phyloP scores from a whole-genome alignment of 495 filamentous ascomycete species.

The Chaetomium tenue region DNA sequence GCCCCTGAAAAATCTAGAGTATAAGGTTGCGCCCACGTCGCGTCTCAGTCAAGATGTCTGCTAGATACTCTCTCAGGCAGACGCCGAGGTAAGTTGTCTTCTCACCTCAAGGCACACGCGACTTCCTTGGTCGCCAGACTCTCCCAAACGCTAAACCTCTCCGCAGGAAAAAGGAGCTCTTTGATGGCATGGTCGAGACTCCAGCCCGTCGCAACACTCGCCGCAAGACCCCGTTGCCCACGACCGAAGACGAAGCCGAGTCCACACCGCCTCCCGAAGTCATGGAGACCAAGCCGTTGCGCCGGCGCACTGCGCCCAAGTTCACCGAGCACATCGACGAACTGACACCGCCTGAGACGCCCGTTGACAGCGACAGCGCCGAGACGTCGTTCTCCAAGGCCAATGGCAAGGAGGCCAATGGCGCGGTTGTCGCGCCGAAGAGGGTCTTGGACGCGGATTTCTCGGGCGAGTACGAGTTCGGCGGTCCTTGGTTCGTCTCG shows the following conservation, averaged over 20 bases:
- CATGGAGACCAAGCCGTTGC: constrained; percentile 30
- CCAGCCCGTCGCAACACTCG: constrained; percentile 41
- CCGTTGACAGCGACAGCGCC: constrained; percentile 33
- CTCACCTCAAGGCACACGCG: not conserved
- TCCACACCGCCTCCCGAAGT: constrained; percentile 44
- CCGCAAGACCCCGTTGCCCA: constrained; percentile 42
- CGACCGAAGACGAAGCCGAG: constrained; percentile 42
- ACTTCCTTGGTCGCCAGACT: not conserved
- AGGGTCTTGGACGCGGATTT: constrained; percentile 60
- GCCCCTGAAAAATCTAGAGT: constrained; percentile 5
- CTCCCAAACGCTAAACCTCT: not conserved
- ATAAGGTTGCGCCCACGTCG: constrained; percentile 26
- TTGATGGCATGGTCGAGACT: constrained; percentile 53
- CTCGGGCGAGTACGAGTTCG: constrained; percentile 83
- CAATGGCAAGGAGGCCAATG: constrained; percentile 54
- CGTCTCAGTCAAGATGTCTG: constrained; percentile 31
- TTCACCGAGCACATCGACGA: constrained; percentile 49
- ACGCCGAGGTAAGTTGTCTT: constrained; percentile 49
- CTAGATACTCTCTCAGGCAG: constrained; percentile 48
- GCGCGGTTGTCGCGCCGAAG: constrained; percentile 66
- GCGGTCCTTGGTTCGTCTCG: constrained; percentile 71
- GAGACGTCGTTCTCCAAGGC: constrained; percentile 25
- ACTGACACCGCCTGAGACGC: constrained; percentile 29
- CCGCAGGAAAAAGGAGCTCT: constrained; percentile 50
- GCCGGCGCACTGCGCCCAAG: constrained; percentile 43